These are phyloP conservation scores for Strobilomyces confusus DNA, from an alignment of 768 basidiomycete genomes.

Conservation along the genomic window DNA sequence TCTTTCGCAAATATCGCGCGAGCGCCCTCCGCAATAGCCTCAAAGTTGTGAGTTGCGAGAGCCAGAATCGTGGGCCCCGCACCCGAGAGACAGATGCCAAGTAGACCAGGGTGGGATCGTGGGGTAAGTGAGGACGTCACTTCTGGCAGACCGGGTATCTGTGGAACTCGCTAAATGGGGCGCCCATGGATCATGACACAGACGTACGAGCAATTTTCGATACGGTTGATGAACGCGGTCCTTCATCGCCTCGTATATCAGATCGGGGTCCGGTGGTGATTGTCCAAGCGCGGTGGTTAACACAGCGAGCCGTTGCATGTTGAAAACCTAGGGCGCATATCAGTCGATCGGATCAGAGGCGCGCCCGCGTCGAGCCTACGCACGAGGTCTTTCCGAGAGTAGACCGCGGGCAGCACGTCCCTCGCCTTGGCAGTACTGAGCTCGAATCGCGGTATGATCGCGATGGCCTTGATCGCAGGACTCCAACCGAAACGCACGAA, in stretches of 20 bases:
- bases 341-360: not conserved
- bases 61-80: conserved; percentile 98
- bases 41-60: conserved; percentile 81
- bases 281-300: conserved; percentile 90
- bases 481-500: conserved; percentile 90
- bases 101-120: conserved; percentile 82
- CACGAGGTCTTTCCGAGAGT: conserved; percentile 90
- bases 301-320: conserved; percentile 93
- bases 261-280: conserved; percentile 86
- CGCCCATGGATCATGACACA: not conserved
- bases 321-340: conserved; percentile 73
- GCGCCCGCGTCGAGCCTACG: not conserved
- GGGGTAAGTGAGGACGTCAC: conserved; percentile 90
- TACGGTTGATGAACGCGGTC: conserved; percentile 98
- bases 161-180: not conserved
- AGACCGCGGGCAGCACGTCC: conserved; percentile 77
- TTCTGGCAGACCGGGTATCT: conserved; percentile 96
- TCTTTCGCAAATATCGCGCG: conserved; percentile 65
- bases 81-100: conserved; percentile 96
- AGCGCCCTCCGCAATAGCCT: conserved; percentile 81
- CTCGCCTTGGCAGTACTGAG: conserved; percentile 94
- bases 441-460: conserved; percentile 94
- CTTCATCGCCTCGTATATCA: conserved; percentile 99
- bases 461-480: conserved; percentile 80
- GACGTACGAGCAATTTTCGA: conserved; percentile 74